These are phyloP conservation scores for Penicillium turbatum DNA, from an alignment of 495 filamentous ascomycete genomes.

Conservation along the genomic window DNA sequence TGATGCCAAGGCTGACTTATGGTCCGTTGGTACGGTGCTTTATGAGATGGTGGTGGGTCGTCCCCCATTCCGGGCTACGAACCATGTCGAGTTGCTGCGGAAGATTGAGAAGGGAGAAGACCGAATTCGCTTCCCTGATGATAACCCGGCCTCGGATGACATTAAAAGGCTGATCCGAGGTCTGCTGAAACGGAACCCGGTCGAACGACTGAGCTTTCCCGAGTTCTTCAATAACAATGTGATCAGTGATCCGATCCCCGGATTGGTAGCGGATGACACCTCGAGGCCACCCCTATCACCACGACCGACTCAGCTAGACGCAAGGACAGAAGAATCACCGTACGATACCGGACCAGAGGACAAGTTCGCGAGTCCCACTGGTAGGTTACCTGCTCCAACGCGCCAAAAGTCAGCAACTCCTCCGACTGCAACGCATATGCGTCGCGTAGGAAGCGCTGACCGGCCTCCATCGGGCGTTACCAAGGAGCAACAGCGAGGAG, in stretches of 20 bases:
- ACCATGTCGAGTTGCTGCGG: constrained; percentile 89
- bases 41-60: constrained; percentile 91
- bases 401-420: constrained; percentile 38
- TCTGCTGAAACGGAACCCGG: constrained; percentile 78
- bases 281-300: constrained; percentile 21
- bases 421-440: constrained; percentile 33
- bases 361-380: constrained; percentile 21
- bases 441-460: constrained; percentile 38
- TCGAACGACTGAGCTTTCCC: constrained; percentile 76
- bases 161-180: constrained; percentile 78
- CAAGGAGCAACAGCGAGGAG: constrained; percentile 26
- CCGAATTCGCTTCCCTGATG: constrained; percentile 73
- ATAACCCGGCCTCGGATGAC: constrained; percentile 63
- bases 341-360: constrained; percentile 26
- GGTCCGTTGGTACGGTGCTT: constrained; percentile 93
- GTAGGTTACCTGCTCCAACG: constrained; percentile 21
- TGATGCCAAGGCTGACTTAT: constrained; percentile 92
- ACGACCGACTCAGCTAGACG: constrained; percentile 2
- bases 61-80: constrained; percentile 86
- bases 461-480: constrained; percentile 25
- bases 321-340: constrained; percentile 21
- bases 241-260: constrained; percentile 76
- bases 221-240: constrained; percentile 74
- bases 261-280: constrained; percentile 68
- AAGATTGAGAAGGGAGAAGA: constrained; percentile 87